Evolutionary conservation across 345 rosid species (phyloP), one percentile per base, ranked within the genome.

Genomic region (Ailanthus altissimus): DNA sequence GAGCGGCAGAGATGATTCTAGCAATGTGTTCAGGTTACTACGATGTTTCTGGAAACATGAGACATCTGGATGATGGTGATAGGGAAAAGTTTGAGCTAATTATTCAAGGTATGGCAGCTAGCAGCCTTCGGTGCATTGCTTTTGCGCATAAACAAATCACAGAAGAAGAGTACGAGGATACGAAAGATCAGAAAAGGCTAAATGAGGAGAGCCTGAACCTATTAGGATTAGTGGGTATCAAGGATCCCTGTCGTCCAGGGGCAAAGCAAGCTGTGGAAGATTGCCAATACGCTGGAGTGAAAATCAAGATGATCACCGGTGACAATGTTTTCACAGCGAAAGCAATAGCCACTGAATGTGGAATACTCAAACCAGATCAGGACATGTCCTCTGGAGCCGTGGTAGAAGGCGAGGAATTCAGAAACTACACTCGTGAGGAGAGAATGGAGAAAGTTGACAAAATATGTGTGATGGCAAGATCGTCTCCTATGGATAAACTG

Each of bases 331-430:
- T 79, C 85, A 92, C 94, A 7, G 97, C 94, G 16, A 92, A 81
- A 83, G 98, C 98, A 5, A 92, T 94, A 66, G 94, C 97, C 1
- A 81, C 83, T 0, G 94, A 91, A 75, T 92, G 97, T 49, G 97
- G 94, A 66, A 94, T 92, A 73, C 86, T 90, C 32, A 81, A 75
- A 42, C 67, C 75, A 0, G 84, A 46, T 32, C 78, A 87, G 10
- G 92, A 85, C 6, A 42, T 42, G n/a, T 67, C n/a, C 11, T 63
- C 0, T 0, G 89, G 72, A n/a, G 91, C 86, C 0, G 90, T 92
- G 2, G 83, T 92, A 1, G 88, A 89, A 80, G 98, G 97, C 18
- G 90, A 82, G 6, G 80, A 85, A 45, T 92, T 92, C 46, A 77
- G 89, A 20, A 88, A 74, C 76, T 89, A 78, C 45, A 75, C 86